Percentiles rank a stretch among this genome's conserved stretches.
Conservation (phyloP, 352 stramenopile genomes). For the Globisporangium paroecandrum region DNA sequence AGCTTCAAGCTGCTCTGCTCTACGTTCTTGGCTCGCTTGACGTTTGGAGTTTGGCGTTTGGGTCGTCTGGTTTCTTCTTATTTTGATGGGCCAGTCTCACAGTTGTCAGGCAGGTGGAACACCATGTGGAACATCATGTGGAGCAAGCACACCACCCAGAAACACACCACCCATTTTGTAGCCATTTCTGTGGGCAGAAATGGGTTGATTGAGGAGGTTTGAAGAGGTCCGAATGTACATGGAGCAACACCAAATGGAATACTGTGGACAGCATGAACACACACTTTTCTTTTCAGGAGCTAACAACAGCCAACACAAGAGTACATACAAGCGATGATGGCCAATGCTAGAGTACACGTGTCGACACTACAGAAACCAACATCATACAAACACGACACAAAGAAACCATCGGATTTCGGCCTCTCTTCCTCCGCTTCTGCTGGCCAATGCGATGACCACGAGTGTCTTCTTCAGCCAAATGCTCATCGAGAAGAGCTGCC, state of each 20-base stretch:
- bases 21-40: neutral
- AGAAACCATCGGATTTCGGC: neutral
- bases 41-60: neutral
- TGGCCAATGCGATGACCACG: neutral
- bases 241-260: neutral
- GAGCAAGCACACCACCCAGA: neutral
- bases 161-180: neutral
- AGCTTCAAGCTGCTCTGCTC: neutral
- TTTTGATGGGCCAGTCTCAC: slow-evolving; percentile 5
- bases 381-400: neutral
- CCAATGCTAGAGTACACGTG: neutral
- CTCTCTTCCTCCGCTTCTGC: neutral
- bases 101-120: neutral
- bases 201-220: too few species aligned
- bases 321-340: neutral
- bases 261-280: neutral
- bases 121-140: neutral
- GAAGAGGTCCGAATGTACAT: too few species aligned
- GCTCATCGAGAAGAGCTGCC: neutral
- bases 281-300: neutral
- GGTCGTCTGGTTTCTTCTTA: neutral
- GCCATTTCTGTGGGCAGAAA: neutral
- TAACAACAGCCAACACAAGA: neutral
- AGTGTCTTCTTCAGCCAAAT: neutral
- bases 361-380: neutral